phyloP scores from a whole-genome alignment of 2,329 filamentous ascomycete species.

The Aspergillus carbonarius region DNA sequence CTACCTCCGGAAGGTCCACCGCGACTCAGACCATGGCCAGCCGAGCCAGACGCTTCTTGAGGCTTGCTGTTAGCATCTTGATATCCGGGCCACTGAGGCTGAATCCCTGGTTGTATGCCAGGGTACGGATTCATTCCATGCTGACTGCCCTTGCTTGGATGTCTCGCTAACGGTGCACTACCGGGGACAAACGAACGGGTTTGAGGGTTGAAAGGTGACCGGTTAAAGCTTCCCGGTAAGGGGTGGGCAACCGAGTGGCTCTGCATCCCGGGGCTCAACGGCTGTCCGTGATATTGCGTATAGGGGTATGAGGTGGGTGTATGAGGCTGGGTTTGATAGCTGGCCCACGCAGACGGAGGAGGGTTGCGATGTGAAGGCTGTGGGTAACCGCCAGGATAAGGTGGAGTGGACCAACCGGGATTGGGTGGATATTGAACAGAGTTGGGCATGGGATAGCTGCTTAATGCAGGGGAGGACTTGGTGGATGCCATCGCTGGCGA shows the following conservation, averaged over 20 bases:
- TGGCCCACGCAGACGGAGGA: conserved; percentile 39
- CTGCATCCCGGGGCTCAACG: conserved; percentile 58
- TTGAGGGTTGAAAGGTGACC: conserved; percentile 89
- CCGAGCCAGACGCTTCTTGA: conserved; percentile 20
- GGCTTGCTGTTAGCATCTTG: conserved; percentile 24
- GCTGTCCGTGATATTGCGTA: conserved; percentile 70
- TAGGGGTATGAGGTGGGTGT: conserved; percentile 66
- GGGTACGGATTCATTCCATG: conserved; percentile 29
- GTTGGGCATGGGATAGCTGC: conserved; percentile 37
- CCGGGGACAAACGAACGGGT: conserved; percentile 86
- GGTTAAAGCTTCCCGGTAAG: conserved; percentile 78
- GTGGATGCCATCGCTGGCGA: conserved; percentile 37
- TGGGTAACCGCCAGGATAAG: conserved; percentile 34
- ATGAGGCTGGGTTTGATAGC: conserved; percentile 37
- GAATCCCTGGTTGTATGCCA: conserved; percentile 21
- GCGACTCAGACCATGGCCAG: conserved; percentile 20
- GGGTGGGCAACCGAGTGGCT: conserved; percentile 77
- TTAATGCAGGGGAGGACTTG: conserved; percentile 40
- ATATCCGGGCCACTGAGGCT: conserved; percentile 31
- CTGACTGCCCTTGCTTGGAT: conserved; percentile 33
- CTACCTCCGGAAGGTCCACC: conserved; percentile 24
- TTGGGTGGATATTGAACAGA: conserved; percentile 32
- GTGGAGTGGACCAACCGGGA: conserved; percentile 33
- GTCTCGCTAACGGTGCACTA: conserved; percentile 38
- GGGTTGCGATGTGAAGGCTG: conserved; percentile 42